Percentiles rank a stretch among this genome's conserved stretches.
These are phyloP conservation scores for Paulinella micropora DNA, from an alignment of 78 protist species.

Conservation along the genomic window DNA sequence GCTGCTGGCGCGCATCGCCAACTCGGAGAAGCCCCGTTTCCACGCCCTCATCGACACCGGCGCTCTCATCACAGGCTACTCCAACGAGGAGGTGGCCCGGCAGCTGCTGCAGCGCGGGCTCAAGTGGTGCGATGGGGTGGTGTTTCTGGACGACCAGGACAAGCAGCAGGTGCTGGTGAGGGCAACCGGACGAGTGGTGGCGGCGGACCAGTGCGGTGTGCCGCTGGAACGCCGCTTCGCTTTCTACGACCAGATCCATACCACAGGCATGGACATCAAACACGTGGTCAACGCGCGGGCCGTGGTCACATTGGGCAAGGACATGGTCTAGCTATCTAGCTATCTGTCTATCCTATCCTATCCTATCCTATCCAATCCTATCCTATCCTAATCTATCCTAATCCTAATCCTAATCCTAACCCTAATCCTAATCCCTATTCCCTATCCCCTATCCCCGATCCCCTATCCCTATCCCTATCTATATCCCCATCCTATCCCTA, in stretches of 20 bases:
- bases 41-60: slow-evolving; percentile 54
- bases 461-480: no score
- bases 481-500: no score
- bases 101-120: slow-evolving; percentile 23
- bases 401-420: no score
- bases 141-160: slow-evolving; percentile 38
- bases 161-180: slow-evolving; percentile 21
- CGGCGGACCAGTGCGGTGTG: slow-evolving; percentile 35
- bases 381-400: no score
- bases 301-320: slow-evolving; percentile 39
- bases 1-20: slow-evolving; percentile 1
- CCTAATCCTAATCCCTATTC: no score
- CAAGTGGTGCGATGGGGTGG: slow-evolving; percentile 37
- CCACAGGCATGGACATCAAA: slow-evolving; percentile 17
- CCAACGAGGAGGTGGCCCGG: slow-evolving; percentile 42
- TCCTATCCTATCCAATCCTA: no score
- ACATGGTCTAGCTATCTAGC: slow-evolving; percentile 39
- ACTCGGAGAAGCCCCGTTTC: neutral
- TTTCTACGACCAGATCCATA: slow-evolving; percentile 48
- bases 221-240: slow-evolving; percentile 34
- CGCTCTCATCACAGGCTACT: slow-evolving; percentile 50
- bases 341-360: no score
- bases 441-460: no score
- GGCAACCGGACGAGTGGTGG: slow-evolving; percentile 33
- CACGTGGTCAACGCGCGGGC: slow-evolving; percentile 23